Percentiles rank a stretch among this genome's conserved stretches.
Evolutionary conservation across 2,329 filamentous ascomycete species (phyloP).

Genomic region (Pestalotiopsis sp.): DNA sequence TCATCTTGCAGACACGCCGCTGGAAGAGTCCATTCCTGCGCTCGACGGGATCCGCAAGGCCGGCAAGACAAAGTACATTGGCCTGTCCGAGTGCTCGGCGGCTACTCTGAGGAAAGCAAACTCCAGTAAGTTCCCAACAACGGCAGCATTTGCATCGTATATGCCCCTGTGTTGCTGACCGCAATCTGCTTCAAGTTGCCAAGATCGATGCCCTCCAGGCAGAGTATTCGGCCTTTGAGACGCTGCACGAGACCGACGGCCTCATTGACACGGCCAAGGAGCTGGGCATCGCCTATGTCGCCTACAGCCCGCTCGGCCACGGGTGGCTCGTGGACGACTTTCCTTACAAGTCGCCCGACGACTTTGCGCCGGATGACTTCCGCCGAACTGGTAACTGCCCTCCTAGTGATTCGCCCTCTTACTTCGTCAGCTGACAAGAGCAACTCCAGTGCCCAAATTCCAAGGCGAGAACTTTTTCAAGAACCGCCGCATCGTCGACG

Average conservation of each 20-base stretch:
- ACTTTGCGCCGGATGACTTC: slow-evolving; percentile 46
- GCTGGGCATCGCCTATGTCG: slow-evolving; percentile 41
- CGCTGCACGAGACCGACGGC: slow-evolving; percentile 22
- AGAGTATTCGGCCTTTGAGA: slow-evolving; percentile 40
- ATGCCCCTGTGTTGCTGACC: background rate
- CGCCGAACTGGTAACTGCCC: slow-evolving; percentile 39
- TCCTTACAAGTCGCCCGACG: slow-evolving; percentile 42
- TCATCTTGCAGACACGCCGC: slow-evolving; percentile 36
- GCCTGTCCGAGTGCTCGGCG: slow-evolving; percentile 49
- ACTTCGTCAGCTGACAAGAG: background rate
- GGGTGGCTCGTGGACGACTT: slow-evolving; percentile 50
- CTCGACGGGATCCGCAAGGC: slow-evolving; percentile 47
- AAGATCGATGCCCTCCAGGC: slow-evolving; percentile 49
- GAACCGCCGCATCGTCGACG: slow-evolving; percentile 42
- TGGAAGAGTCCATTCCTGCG: slow-evolving; percentile 49
- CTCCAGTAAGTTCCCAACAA: slow-evolving; percentile 34
- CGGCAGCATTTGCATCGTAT: background rate
- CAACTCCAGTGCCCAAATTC: slow-evolving; percentile 30
- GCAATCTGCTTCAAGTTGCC: slow-evolving; percentile 36
- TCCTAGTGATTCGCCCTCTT: too few species aligned
- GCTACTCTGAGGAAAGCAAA: slow-evolving; percentile 46
- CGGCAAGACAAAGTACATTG: slow-evolving; percentile 52
- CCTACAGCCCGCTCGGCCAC: slow-evolving; percentile 49
- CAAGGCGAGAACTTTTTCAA: slow-evolving; percentile 49
- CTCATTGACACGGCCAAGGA: slow-evolving; percentile 15